Evolutionary conservation across 768 basidiomycete species (phyloP).

Genomic region (Trametes coccinea): DNA sequence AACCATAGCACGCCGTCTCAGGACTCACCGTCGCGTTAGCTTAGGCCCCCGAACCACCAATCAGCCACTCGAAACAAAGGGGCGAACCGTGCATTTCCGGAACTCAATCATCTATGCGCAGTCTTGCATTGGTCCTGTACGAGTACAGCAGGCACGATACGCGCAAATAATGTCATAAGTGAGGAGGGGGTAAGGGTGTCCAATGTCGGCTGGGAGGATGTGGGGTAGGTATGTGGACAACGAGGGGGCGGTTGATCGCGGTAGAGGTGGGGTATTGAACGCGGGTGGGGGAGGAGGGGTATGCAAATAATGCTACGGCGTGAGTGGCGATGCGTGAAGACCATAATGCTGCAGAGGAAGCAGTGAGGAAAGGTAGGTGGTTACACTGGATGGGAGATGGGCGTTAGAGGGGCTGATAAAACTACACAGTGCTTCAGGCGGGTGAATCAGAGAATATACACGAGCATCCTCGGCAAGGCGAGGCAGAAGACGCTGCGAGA

Average conservation of each 20-base stretch:
- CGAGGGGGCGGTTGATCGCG: not conserved
- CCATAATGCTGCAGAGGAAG: conserved; percentile 10
- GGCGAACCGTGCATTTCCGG: not conserved
- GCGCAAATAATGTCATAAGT: conserved; percentile 26
- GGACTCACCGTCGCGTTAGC: no score
- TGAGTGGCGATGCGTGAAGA: conserved; percentile 15
- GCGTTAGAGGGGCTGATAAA: conserved; percentile 15
- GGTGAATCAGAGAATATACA: conserved; percentile 6
- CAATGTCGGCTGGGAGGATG: not conserved
- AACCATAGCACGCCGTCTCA: no score
- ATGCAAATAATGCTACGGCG: conserved; percentile 23
- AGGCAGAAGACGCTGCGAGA: conserved; percentile 5
- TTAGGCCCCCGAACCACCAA: no score
- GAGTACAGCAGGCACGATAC: conserved; percentile 16
- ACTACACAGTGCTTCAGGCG: conserved; percentile 16
- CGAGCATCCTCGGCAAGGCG: conserved; percentile 6
- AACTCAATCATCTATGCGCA: conserved; percentile 20
- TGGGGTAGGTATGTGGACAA: not conserved
- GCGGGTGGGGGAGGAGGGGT: conserved; percentile 5
- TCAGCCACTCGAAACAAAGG: no score
- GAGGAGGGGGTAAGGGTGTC: conserved; percentile 8
- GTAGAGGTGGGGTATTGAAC: conserved; percentile 10
- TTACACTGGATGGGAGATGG: conserved; percentile 6
- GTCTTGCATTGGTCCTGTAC: conserved; percentile 16
- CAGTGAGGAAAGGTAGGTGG: conserved; percentile 8